phyloP scores from a whole-genome alignment of 2,329 filamentous ascomycete genomes.

The Knufia petricola region DNA sequence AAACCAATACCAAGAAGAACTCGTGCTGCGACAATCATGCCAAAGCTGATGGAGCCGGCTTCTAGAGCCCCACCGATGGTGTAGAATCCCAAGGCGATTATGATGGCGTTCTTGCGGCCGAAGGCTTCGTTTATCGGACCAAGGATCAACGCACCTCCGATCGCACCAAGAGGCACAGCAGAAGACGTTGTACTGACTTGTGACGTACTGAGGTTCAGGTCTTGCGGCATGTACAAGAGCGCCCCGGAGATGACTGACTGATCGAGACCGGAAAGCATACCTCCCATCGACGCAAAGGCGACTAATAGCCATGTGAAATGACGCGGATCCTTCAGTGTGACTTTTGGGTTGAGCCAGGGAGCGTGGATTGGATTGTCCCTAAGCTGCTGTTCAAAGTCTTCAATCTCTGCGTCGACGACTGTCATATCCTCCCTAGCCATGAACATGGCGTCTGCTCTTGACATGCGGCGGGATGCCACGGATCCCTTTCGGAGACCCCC shows the following conservation, averaged over 20 bases:
- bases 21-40: slow-evolving; percentile 60
- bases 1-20: slow-evolving; percentile 62
- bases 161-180: slow-evolving; percentile 62
- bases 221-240: slow-evolving; percentile 54
- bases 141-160: slow-evolving; percentile 59
- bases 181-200: slow-evolving; percentile 60
- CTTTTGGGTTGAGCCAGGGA: slow-evolving; percentile 26
- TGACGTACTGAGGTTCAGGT: slow-evolving; percentile 45
- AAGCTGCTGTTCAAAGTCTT: slow-evolving; percentile 26
- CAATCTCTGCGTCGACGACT: slow-evolving; percentile 27
- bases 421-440: slow-evolving; percentile 17
- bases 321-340: slow-evolving; percentile 52
- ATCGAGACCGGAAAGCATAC: slow-evolving; percentile 61
- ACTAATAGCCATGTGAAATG: slow-evolving; percentile 61
- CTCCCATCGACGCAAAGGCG: slow-evolving; percentile 65
- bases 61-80: slow-evolving; percentile 60
- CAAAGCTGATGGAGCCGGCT: slow-evolving; percentile 58
- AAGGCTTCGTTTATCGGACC: slow-evolving; percentile 58
- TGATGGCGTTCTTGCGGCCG: slow-evolving; percentile 58
- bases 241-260: slow-evolving; percentile 65
- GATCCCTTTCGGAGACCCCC: slow-evolving; percentile 11
- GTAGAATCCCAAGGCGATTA: slow-evolving; percentile 60
- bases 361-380: slow-evolving; percentile 18
- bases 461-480: slow-evolving; percentile 16
- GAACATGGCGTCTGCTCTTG: slow-evolving; percentile 18